Base-by-base conservation (phyloP, 148 eudicot genomes). In the Rhododendron molle region DNA sequence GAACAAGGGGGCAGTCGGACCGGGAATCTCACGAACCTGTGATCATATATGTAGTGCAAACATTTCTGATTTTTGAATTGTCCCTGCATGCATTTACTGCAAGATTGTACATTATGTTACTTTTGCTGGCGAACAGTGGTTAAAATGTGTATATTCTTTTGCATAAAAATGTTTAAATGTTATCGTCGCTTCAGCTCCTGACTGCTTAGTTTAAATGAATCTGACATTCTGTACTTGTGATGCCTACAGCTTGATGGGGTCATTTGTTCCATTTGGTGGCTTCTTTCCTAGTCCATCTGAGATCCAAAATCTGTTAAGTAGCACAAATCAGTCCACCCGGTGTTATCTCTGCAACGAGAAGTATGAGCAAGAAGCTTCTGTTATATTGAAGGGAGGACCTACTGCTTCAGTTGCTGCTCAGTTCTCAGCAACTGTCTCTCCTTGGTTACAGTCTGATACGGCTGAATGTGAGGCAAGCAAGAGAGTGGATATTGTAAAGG, bases 251-350 rank as follows among this genome's bases (percentile, higher is more conserved):
- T 94, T 97, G 91, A 89, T 95, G 98, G 95, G 95, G 88, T 97
- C 99, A 81, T 97, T 97, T 91, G 96, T 97, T 89, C 99, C 98
- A 74, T 91, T 97, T 91, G 99, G 98, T 80, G 99, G 99, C 62
- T 97, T 94, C 91, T 95, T 95, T 85, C 81, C 98, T 72, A 86
- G 89, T 58, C 92, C 94, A 80, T 90, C 98, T 5, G 98, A 97
- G 80, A 85, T 87, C 87, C 87, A 89, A 50, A 82, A 85, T 85
- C 85, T 91, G 11, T 77, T 83, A 34, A 78, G 87, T 69, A 85
- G 71, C 85, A 85, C 86, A 79, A 87, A 85, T 79, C 92, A 85
- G 83, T 81, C 90, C 46, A 76, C 87, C 80, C 91, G 90, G 16
- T 95, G 98, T 85, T 81, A 62, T 72, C 56, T 87, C 52, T 93